Evolutionary conservation across 2,329 filamentous ascomycete genomes (phyloP).

Genomic region (Emergomyces orientalis): DNA sequence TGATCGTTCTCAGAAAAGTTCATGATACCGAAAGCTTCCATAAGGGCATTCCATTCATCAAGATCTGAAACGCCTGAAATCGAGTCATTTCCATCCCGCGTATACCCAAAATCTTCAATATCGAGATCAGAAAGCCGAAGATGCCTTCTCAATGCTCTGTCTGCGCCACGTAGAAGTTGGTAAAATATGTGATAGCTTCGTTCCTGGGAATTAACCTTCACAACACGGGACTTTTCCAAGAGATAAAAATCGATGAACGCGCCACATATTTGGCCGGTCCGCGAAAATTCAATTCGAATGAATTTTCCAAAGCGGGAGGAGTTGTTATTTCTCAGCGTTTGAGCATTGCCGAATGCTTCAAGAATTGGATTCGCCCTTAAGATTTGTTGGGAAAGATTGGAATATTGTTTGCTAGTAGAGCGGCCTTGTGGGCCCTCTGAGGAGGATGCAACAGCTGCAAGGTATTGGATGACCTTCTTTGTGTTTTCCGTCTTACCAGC

Average conservation of each 20-base stretch:
- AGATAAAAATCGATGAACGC: constrained; percentile 99
- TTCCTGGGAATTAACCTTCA: constrained; percentile 76
- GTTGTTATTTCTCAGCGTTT: constrained; percentile 96
- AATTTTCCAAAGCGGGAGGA: constrained; percentile 98
- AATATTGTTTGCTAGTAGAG: constrained; percentile 57
- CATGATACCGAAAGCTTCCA: constrained; percentile 94
- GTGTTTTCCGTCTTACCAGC: constrained; percentile 99
- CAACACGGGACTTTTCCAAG: constrained; percentile 94
- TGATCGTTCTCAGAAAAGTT: constrained; percentile 83
- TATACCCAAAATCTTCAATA: constrained; percentile 85
- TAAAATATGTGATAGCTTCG: constrained; percentile 98
- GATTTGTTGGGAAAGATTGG: constrained; percentile 92
- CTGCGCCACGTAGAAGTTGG: constrained; percentile 80
- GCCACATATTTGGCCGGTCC: constrained; percentile 80
- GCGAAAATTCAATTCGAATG: constrained; percentile 90
- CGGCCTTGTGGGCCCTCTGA: constrained; percentile 59
- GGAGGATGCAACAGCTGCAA: constrained; percentile 76
- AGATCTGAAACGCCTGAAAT: constrained; percentile 83
- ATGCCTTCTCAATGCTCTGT: constrained; percentile 60
- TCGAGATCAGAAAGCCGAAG: constrained; percentile 66
- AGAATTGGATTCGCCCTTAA: constrained; percentile 92
- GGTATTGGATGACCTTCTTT: constrained; percentile 98
- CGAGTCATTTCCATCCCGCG: constrained; percentile 78
- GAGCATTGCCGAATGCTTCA: constrained; percentile 95
- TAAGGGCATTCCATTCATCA: constrained; percentile 79